A percentile compares a stretch with the other conserved stretches of the same genome.
Conservation (phyloP, 306 rosid species). For the Lagenaria siceraria region DNA sequence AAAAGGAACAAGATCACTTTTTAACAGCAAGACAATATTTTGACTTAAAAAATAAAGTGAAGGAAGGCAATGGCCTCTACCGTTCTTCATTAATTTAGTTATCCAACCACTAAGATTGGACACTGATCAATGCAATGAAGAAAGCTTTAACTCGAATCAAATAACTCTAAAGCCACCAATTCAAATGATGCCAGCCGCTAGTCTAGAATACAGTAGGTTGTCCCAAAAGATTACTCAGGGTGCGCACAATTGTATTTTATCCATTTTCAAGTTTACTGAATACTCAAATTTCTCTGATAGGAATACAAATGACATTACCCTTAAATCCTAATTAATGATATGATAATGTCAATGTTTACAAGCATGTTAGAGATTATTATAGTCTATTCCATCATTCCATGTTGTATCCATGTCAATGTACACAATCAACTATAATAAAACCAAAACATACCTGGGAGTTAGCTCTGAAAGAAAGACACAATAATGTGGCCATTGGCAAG, state of each 20-base stretch:
- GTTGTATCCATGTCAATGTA: background rate
- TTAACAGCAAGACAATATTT: background rate
- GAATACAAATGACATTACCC: background rate
- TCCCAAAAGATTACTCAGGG: background rate
- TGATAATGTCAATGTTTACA: background rate
- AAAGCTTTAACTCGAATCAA: background rate
- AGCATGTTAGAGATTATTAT: background rate
- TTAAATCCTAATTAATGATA: background rate
- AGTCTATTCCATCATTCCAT: background rate
- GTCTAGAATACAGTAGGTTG: background rate
- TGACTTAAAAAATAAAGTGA: background rate
- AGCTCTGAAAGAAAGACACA: constrained; percentile 79
- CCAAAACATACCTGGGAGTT: constrained; percentile 44
- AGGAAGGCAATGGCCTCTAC: background rate
- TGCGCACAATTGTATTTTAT: background rate
- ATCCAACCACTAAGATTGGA: background rate
- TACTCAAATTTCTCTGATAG: background rate
- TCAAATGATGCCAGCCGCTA: background rate
- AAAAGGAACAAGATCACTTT: background rate
- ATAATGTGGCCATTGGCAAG: constrained; percentile 49
- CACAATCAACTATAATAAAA: background rate
- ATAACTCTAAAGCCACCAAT: background rate
- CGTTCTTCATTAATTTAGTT: background rate
- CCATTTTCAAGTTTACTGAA: background rate
- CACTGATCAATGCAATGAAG: background rate